Percentiles rank a stretch among this genome's conserved stretches.
phyloP scores from a whole-genome alignment of 2,329 filamentous ascomycete genomes.

The Volutella citrinella region DNA sequence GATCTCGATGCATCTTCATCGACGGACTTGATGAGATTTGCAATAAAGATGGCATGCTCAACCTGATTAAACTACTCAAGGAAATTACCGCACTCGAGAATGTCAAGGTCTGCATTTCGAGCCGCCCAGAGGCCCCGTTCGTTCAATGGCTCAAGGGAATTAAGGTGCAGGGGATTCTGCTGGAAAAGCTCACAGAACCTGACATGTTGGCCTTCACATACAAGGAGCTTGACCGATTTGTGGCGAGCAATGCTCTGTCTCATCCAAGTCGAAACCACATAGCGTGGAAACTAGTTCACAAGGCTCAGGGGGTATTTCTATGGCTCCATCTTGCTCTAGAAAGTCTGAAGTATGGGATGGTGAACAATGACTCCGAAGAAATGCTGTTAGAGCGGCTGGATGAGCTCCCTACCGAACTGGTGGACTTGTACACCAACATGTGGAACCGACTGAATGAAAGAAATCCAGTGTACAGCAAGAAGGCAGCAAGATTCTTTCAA shows the following conservation, averaged over 20 bases:
- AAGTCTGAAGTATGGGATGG: background rate
- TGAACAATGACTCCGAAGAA: background rate
- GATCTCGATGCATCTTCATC: slow-evolving; percentile 14
- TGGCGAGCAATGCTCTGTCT: background rate
- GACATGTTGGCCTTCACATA: slow-evolving; percentile 6
- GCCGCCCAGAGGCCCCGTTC: slow-evolving; percentile 9
- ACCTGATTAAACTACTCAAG: slow-evolving; percentile 1
- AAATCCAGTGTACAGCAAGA: slow-evolving; percentile 4
- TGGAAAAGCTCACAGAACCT: slow-evolving; percentile 9
- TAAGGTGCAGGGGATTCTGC: background rate
- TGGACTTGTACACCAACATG: slow-evolving; percentile 8
- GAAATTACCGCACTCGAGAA: slow-evolving; percentile 3
- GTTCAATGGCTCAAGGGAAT: slow-evolving; percentile 3
- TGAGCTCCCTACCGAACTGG: slow-evolving; percentile 1
- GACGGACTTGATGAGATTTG: slow-evolving; percentile 17
- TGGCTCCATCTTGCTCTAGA: too few relatives aligned
- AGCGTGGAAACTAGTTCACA: too few relatives aligned
- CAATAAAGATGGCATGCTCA: slow-evolving; percentile 2
- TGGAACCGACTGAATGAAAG: slow-evolving; percentile 9
- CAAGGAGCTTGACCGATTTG: slow-evolving; percentile 3
- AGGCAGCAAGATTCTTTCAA: slow-evolving; percentile 3
- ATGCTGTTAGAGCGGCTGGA: background rate
- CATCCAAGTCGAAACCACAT: background rate
- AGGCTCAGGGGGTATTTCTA: too few relatives aligned
- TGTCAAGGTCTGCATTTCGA: slow-evolving; percentile 15